Evolutionary conservation across 2,329 filamentous ascomycete species (phyloP).

Genomic region (Penicillium decumbens): DNA sequence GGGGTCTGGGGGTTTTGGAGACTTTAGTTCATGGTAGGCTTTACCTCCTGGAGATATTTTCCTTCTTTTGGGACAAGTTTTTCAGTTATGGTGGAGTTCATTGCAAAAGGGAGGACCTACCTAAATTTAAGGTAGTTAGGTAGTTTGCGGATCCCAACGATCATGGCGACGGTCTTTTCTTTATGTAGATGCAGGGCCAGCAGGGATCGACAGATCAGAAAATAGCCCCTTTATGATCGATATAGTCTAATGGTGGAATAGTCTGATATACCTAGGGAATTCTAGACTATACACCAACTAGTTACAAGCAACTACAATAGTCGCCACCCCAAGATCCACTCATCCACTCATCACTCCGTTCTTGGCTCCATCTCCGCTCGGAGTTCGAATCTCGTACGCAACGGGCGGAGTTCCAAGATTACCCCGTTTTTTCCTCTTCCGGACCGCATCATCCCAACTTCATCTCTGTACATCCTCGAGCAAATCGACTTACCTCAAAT

Average conservation of each 20-base stretch:
- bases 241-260: neutral
- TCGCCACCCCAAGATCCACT: constrained; percentile 4
- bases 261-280: neutral
- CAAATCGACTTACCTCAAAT: neutral
- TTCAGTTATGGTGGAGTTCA: neutral
- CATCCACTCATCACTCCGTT: constrained; percentile 13
- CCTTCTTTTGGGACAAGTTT: neutral
- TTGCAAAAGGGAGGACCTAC: neutral
- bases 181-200: neutral
- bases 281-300: neutral
- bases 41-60: constrained; percentile 51
- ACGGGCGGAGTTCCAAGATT: constrained; percentile 13
- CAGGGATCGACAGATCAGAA: neutral
- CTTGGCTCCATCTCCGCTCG: constrained; percentile 14
- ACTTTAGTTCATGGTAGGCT: constrained; percentile 93
- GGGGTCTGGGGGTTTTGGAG: constrained; percentile 70
- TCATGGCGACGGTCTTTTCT: neutral
- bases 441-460: constrained; percentile 12
- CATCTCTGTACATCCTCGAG: neutral
- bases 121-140: neutral
- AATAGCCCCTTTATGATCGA: neutral
- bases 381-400: constrained; percentile 2
- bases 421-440: constrained; percentile 11
- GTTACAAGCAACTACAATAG: neutral
- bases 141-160: neutral